Conservation (phyloP, 1,139 yeast species). For the Taphrina sp. region DNA sequence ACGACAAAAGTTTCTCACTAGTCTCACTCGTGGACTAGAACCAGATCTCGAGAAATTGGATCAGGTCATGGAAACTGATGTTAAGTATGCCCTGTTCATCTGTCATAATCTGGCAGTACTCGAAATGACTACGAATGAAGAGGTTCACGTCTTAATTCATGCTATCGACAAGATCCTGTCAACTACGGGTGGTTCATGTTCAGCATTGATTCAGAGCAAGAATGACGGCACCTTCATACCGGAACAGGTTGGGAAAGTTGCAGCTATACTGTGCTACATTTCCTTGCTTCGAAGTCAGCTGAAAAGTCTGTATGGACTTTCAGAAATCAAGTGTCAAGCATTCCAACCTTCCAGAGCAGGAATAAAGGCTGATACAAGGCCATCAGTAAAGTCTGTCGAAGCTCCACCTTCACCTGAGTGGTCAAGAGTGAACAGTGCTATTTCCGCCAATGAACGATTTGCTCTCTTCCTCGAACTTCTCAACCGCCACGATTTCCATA, state of each 20-base stretch:
- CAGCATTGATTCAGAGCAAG: conserved; percentile 37
- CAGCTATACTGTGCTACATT: conserved; percentile 23
- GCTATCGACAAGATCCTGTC: conserved; percentile 41
- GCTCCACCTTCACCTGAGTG: conserved; percentile 10
- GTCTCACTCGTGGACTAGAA: conserved; percentile 46
- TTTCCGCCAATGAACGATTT: conserved; percentile 8
- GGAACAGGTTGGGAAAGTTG: conserved; percentile 8
- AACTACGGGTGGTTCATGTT: conserved; percentile 48
- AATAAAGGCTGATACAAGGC: conserved; percentile 22
- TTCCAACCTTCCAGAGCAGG: conserved; percentile 32
- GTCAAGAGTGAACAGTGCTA: conserved; percentile 3
- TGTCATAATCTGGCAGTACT: conserved; percentile 48
- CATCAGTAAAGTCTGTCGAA: conserved; percentile 17
- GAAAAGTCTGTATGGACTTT: conserved; percentile 24
- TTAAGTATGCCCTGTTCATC: conserved; percentile 39
- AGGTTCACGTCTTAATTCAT: conserved; percentile 43
- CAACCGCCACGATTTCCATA: too few species aligned
- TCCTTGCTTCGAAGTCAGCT: conserved; percentile 22
- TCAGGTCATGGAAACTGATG: conserved; percentile 33
- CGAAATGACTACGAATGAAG: conserved; percentile 50
- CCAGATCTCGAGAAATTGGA: conserved; percentile 40
- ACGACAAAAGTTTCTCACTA: conserved; percentile 50
- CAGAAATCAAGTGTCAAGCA: conserved; percentile 33
- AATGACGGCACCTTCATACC: not conserved
- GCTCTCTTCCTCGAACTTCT: not conserved